phyloP scores from a whole-genome alignment of 257 asterid species.

The Verbascum thapsus region DNA sequence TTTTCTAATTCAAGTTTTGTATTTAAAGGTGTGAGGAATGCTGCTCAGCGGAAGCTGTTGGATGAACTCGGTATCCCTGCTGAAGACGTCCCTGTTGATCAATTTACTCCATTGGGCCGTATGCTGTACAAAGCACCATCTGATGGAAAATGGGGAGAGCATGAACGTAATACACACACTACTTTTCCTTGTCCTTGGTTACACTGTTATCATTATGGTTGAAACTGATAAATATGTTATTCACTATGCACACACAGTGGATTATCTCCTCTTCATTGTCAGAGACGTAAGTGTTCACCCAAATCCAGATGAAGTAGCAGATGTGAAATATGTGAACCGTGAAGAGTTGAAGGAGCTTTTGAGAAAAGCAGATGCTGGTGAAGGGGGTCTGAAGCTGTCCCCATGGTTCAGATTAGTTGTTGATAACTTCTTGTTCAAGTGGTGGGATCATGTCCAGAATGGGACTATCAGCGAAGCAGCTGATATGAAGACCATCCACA shows the following conservation, averaged over 20 bases:
- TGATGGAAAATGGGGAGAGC: conserved; percentile 90
- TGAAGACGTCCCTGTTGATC: conserved; percentile 68
- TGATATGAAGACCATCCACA: conserved; percentile 86
- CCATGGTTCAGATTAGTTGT: conserved; percentile 91
- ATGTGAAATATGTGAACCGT: conserved; percentile 62
- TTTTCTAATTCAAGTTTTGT: conserved; percentile 1
- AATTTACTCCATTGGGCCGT: conserved; percentile 68
- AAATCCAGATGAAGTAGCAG: conserved; percentile 82
- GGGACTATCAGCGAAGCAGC: conserved; percentile 60
- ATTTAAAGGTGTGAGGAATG: conserved; percentile 67
- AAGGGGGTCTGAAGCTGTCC: conserved; percentile 76
- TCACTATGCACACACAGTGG: conserved; percentile 50
- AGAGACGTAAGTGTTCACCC: conserved; percentile 69
- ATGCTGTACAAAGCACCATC: conserved; percentile 82
- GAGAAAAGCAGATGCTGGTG: conserved; percentile 82
- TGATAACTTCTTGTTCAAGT: conserved; percentile 79
- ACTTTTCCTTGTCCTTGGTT: too few species aligned
- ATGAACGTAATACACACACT: conserved; percentile 53
- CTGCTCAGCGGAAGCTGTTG: conserved; percentile 81
- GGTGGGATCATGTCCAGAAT: conserved; percentile 92
- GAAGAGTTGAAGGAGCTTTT: conserved; percentile 65
- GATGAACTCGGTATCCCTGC: conserved; percentile 79
- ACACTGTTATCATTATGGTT: background rate
- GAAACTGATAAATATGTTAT: background rate
- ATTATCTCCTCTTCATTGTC: conserved; percentile 78